Percentiles rank a stretch among this genome's conserved stretches.
These are phyloP conservation scores for Starmerella khaoyaiensis DNA, from an alignment of 805 yeast species.

Conservation along the genomic window DNA sequence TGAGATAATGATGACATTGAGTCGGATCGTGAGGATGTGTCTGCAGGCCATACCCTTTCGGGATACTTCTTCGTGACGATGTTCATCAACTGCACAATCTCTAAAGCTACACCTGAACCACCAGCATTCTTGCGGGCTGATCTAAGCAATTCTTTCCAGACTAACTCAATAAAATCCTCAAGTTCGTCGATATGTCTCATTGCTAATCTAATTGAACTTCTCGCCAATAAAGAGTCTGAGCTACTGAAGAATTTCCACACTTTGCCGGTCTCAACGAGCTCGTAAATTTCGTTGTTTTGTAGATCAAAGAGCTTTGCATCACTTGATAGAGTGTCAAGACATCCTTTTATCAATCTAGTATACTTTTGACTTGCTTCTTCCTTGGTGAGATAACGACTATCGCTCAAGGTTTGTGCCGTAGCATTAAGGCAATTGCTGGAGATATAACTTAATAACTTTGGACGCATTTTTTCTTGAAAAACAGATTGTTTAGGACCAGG, in stretches of 20 bases:
- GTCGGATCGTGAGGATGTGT: slow-evolving; percentile 8
- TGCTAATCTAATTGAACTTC: slow-evolving; percentile 32
- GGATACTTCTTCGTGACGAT: slow-evolving; percentile 34
- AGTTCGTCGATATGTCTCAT: slow-evolving; percentile 23
- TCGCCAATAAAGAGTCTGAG: slow-evolving; percentile 34
- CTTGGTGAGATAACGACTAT: slow-evolving; percentile 52
- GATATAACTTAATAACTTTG: too few relatives aligned
- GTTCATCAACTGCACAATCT: slow-evolving; percentile 29
- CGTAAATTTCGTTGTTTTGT: slow-evolving; percentile 18
- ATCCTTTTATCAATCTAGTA: slow-evolving; percentile 40
- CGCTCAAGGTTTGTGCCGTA: slow-evolving; percentile 52
- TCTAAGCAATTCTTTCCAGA: slow-evolving; percentile 19
- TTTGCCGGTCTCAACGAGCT: slow-evolving; percentile 33
- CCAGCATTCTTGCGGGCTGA: slow-evolving; percentile 18
- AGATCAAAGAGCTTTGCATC: slow-evolving; percentile 8
- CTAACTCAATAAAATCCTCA: neutral
- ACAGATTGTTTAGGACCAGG: slow-evolving; percentile 41
- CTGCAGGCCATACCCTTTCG: slow-evolving; percentile 19
- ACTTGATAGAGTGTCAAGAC: slow-evolving; percentile 27
- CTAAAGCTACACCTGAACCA: slow-evolving; percentile 20
- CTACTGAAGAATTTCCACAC: slow-evolving; percentile 35
- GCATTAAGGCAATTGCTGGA: slow-evolving; percentile 44
- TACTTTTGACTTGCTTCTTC: slow-evolving; percentile 59
- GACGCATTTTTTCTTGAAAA: slow-evolving; percentile 43
- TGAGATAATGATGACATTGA: slow-evolving; percentile 16